A percentile compares a stretch with the other conserved stretches of the same genome.
These are phyloP conservation scores for Spinellus fusiger DNA, from an alignment of 192 early-diverging fungal species.

Conservation along the genomic window DNA sequence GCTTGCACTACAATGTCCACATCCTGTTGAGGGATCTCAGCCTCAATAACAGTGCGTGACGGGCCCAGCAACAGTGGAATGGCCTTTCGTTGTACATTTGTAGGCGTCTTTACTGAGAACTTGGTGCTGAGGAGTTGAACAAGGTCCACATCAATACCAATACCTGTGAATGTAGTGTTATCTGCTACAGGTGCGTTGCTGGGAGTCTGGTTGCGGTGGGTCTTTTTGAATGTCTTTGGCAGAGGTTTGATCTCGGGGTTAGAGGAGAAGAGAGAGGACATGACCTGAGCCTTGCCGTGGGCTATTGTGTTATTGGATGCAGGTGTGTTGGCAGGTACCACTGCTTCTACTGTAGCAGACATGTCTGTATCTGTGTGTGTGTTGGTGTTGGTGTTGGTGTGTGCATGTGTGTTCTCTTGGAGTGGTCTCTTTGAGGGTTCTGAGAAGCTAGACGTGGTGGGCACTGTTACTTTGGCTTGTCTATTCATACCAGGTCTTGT, in stretches of 20 bases:
- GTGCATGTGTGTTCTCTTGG: slow-evolving; percentile 5
- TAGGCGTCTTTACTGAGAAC: slow-evolving; percentile 74
- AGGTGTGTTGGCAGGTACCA: slow-evolving; percentile 15
- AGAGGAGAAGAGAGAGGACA: slow-evolving; percentile 79
- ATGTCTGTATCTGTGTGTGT: slow-evolving; percentile 19
- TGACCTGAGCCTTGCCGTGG: slow-evolving; percentile 58
- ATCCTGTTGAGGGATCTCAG: slow-evolving; percentile 36
- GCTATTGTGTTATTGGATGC: slow-evolving; percentile 24
- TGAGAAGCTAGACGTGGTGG: slow-evolving; percentile 1
- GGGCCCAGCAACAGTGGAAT: slow-evolving; percentile 68
- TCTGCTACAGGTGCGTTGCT: slow-evolving; percentile 48
- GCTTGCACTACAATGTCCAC: slow-evolving; percentile 89
- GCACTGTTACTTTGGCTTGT: slow-evolving; percentile 9
- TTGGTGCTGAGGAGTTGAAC: slow-evolving; percentile 61
- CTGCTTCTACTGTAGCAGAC: slow-evolving; percentile 7
- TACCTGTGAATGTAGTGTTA: slow-evolving; percentile 58
- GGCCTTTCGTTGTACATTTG: slow-evolving; percentile 82
- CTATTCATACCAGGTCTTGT: slow-evolving; percentile 3
- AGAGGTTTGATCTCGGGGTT: slow-evolving; percentile 52
- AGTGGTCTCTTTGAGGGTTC: slow-evolving; percentile 22
- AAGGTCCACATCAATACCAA: slow-evolving; percentile 74
- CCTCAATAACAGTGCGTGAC: slow-evolving; percentile 34
- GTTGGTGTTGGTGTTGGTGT: slow-evolving; percentile 19
- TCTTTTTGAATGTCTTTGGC: slow-evolving; percentile 10
- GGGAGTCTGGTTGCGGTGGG: slow-evolving; percentile 26